Evolutionary conservation across 345 rosid species (phyloP).

Genomic region (Microthlaspi erraticum): DNA sequence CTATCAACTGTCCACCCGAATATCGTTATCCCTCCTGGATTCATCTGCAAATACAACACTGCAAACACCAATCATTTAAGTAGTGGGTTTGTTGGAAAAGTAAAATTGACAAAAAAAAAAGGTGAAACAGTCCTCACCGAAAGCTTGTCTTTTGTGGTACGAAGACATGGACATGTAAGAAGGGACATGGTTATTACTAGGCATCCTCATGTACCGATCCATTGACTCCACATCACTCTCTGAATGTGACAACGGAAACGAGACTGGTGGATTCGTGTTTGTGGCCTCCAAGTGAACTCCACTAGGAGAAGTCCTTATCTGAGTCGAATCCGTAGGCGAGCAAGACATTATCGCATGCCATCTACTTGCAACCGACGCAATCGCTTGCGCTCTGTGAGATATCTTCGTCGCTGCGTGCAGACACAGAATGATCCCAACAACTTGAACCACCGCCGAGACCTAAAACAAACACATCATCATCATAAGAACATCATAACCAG

Average conservation of each 20-base stretch:
- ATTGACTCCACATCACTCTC: slow-evolving; percentile 86
- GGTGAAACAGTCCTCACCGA: slow-evolving; percentile 53
- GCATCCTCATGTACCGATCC: slow-evolving; percentile 66
- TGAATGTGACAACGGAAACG: slow-evolving; percentile 51
- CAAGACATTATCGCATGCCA: slow-evolving; percentile 94
- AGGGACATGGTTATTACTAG: slow-evolving; percentile 59
- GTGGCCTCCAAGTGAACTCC: slow-evolving; percentile 54
- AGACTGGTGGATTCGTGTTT: slow-evolving; percentile 40
- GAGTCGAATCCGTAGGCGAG: slow-evolving; percentile 52
- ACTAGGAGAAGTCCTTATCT: slow-evolving; percentile 55
- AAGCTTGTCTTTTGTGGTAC: slow-evolving; percentile 81
- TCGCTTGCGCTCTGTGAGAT: slow-evolving; percentile 83
- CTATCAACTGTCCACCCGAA: slow-evolving; percentile 93
- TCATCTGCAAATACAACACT: slow-evolving; percentile 84
- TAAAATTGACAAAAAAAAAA: not conserved
- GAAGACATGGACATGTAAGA: slow-evolving; percentile 75
- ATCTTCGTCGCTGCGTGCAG: slow-evolving; percentile 90
- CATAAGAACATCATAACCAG: slow-evolving; percentile 17
- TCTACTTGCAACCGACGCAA: slow-evolving; percentile 72
- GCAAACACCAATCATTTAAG: slow-evolving; percentile 37
- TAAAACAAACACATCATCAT: slow-evolving; percentile 38
- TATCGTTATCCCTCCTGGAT: slow-evolving; percentile 92
- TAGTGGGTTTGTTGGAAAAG: not conserved
- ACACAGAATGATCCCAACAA: slow-evolving; percentile 77
- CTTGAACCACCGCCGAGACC: slow-evolving; percentile 86